Conservation (phyloP, 2,329 filamentous ascomycete species). For the Tolypocladium tundrense region DNA sequence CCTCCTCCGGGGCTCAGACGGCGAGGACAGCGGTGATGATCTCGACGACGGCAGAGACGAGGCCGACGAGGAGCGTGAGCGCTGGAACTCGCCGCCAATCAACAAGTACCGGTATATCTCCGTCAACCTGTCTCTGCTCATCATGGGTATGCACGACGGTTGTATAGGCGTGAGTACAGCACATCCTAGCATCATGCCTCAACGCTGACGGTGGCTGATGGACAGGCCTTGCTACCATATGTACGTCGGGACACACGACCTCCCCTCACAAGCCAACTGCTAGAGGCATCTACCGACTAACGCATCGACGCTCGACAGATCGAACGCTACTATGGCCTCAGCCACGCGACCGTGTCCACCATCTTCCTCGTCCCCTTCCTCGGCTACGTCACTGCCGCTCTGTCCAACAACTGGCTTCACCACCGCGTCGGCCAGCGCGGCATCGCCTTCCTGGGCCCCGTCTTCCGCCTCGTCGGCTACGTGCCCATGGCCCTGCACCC, state of each 20-base stretch:
- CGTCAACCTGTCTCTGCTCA: conserved; percentile 50
- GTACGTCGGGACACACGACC: conserved; percentile 15
- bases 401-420: conserved; percentile 44
- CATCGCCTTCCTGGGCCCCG: conserved; percentile 54
- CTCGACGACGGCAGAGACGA: conserved; percentile 1
- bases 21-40: background rate
- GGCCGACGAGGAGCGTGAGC: conserved; percentile 23
- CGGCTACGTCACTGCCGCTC: conserved; percentile 52
- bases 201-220: background rate
- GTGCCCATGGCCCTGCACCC: conserved; percentile 56
- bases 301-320: conserved; percentile 10
- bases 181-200: background rate
- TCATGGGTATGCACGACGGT: conserved; percentile 62
- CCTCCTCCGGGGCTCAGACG: background rate
- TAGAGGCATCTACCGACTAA: background rate
- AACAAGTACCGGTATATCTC: conserved; percentile 50
- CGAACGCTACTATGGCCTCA: conserved; percentile 45
- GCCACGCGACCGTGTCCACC: conserved; percentile 52
- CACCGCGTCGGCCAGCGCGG: conserved; percentile 37
- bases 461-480: conserved; percentile 56
- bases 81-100: conserved; percentile 52
- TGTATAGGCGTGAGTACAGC: conserved; percentile 44
- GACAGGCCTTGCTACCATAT: conserved; percentile 37
- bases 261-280: background rate
- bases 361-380: conserved; percentile 56